Evolutionary conservation across 768 basidiomycete genomes (phyloP).

Genomic region (Kwoniella pini): DNA sequence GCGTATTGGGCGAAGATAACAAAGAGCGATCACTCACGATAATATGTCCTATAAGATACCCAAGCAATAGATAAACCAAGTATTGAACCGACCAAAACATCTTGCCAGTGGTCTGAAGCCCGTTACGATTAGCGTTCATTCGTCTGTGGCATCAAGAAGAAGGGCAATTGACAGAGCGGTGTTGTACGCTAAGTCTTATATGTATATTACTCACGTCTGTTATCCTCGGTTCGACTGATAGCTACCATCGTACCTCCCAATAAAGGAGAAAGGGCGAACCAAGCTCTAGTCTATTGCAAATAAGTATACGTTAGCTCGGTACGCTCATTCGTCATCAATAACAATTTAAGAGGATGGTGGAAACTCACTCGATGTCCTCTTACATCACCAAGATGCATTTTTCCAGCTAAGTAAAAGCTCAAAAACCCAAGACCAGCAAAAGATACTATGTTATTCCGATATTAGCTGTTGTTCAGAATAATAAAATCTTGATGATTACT

Average conservation of each 20-base stretch:
- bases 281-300: conserved; percentile 59
- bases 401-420: conserved; percentile 84
- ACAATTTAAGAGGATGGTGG: neutral
- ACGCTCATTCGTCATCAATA: conserved; percentile 50
- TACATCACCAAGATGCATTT: conserved; percentile 83
- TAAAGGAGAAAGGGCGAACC: conserved; percentile 77
- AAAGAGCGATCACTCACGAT: conserved; percentile 47
- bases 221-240: conserved; percentile 82
- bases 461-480: neutral
- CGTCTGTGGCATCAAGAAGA: too few species aligned
- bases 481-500: conserved; percentile 40
- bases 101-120: conserved; percentile 80
- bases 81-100: conserved; percentile 75
- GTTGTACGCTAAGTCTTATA: too few species aligned
- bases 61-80: conserved; percentile 66
- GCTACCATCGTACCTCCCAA: conserved; percentile 64
- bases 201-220: conserved; percentile 64
- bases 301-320: neutral
- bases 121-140: conserved; percentile 3
- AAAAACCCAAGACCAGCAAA: conserved; percentile 92
- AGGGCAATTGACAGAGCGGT: neutral
- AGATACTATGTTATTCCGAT: conserved; percentile 63
- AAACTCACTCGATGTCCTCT: conserved; percentile 62
- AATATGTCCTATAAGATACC: conserved; percentile 52
- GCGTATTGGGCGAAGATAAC: neutral